phyloP scores from a whole-genome alignment of 805 yeast genomes.

The Debaryomyces prosopidis region DNA sequence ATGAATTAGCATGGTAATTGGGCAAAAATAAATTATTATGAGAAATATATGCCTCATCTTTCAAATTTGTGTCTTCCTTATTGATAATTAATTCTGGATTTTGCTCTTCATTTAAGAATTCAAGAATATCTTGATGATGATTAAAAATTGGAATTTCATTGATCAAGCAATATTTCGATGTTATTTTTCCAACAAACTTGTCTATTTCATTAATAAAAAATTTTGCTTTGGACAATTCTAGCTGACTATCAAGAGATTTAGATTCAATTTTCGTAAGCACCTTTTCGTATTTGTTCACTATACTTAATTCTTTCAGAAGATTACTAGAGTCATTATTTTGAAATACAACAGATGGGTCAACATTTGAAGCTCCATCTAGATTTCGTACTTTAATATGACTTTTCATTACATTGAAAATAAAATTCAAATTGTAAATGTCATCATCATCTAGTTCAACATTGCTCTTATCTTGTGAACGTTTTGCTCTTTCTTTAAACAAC shows the following conservation, averaged over 20 bases:
- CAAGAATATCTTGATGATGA: constrained; percentile 18
- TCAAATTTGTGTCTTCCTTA: constrained; percentile 14
- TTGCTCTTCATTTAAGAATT: neutral
- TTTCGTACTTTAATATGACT: constrained; percentile 34
- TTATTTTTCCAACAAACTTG: constrained; percentile 24
- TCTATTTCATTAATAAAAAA: constrained; percentile 29
- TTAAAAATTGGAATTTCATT: constrained; percentile 16
- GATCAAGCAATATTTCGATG: constrained; percentile 20
- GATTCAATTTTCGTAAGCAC: constrained; percentile 7
- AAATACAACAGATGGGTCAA: constrained; percentile 7
- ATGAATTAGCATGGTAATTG: constrained; percentile 32
- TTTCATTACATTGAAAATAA: constrained; percentile 30
- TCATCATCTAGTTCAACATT: constrained; percentile 13
- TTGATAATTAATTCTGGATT: constrained; percentile 10
- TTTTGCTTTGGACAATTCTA: constrained; percentile 8
- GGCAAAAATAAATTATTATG: constrained; percentile 40
- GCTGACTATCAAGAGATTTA: neutral
- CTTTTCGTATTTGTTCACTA: constrained; percentile 5
- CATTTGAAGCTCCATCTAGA: constrained; percentile 25
- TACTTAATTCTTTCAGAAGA: constrained; percentile 13
- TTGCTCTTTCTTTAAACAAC: constrained; percentile 13
- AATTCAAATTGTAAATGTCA: constrained; percentile 33
- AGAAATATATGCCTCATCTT: constrained; percentile 29
- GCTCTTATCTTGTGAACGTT: neutral
- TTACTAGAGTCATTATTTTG: constrained; percentile 13